Conservation (phyloP, 1,284 basidiomycete species). For the Rhodotorula mucilaginosa region DNA sequence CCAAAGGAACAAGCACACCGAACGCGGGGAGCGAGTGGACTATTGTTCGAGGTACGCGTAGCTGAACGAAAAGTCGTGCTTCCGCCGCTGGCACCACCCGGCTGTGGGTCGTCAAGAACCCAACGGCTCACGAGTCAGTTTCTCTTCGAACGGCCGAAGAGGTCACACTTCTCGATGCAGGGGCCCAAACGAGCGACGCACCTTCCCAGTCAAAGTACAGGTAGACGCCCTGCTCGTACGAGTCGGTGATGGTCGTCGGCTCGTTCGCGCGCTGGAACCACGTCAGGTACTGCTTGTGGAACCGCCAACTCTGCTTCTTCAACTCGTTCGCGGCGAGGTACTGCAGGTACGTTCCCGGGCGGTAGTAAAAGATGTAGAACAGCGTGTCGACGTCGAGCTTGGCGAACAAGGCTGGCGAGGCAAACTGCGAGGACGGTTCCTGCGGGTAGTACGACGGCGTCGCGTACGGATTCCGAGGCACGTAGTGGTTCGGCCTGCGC, state of each 20-base stretch:
- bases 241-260: constrained; percentile 98
- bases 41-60: constrained; percentile 34
- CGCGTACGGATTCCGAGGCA: constrained; percentile 85
- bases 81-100: constrained; percentile 92
- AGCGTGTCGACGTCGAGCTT: constrained; percentile 96
- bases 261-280: constrained; percentile 99
- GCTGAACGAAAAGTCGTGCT: constrained; percentile 93
- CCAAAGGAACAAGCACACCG: background rate
- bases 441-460: constrained; percentile 97
- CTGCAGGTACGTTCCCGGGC: constrained; percentile 50
- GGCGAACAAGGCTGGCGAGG: constrained; percentile 79
- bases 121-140: background rate
- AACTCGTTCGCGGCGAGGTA: constrained; percentile 95
- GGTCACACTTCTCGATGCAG: too few relatives aligned
- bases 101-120: constrained; percentile 16
- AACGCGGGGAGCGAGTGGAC: background rate
- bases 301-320: constrained; percentile 97
- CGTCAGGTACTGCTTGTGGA: constrained; percentile 98
- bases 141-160: background rate
- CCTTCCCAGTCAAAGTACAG: constrained; percentile 36
- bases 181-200: too few relatives aligned
- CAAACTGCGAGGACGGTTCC: constrained; percentile 73
- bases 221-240: constrained; percentile 94
- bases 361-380: constrained; percentile 99
- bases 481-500: constrained; percentile 87